Evolutionary conservation across 192 early-diverging fungal species (phyloP).

Genomic region (Backusella psychrophila): DNA sequence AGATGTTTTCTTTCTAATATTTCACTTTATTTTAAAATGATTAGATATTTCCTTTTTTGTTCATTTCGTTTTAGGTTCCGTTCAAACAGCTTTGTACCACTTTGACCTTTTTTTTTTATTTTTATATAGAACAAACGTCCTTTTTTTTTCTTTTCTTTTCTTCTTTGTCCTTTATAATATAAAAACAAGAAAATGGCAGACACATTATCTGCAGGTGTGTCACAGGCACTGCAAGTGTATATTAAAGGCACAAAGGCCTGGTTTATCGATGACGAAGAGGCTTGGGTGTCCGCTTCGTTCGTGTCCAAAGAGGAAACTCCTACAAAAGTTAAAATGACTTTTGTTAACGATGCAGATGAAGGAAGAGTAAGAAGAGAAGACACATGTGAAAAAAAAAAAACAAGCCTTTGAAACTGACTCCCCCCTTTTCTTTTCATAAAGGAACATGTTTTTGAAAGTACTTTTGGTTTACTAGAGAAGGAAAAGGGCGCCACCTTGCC

Average conservation of each 20-base stretch:
- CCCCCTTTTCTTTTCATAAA: slow-evolving; percentile 15
- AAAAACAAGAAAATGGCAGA: slow-evolving; percentile 1
- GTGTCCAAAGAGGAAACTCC: slow-evolving; percentile 49
- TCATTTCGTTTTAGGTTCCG: neutral
- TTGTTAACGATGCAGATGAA: slow-evolving; percentile 50
- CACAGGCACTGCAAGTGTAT: slow-evolving; percentile 60
- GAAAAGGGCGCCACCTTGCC: slow-evolving; percentile 73
- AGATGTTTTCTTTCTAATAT: neutral
- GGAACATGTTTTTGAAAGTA: slow-evolving; percentile 74
- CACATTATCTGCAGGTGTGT: slow-evolving; percentile 17
- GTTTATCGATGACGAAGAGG: slow-evolving; percentile 82
- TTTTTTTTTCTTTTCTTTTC: neutral
- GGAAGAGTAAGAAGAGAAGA: slow-evolving; percentile 1
- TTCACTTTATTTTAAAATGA: neutral
- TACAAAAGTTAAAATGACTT: slow-evolving; percentile 52
- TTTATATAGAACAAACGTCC: too few species aligned
- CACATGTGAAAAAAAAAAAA: neutral
- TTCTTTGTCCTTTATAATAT: neutral
- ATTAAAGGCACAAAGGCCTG: slow-evolving; percentile 78
- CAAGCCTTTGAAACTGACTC: neutral
- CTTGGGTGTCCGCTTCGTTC: slow-evolving; percentile 76
- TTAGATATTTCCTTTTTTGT: neutral
- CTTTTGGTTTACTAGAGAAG: slow-evolving; percentile 65
- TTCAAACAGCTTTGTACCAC: neutral
- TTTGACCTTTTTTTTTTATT: neutral